A percentile compares a stretch with the other conserved stretches of the same genome.
Conservation (phyloP, 2,329 filamentous ascomycete genomes). For the Dactylellina drechsleri region DNA sequence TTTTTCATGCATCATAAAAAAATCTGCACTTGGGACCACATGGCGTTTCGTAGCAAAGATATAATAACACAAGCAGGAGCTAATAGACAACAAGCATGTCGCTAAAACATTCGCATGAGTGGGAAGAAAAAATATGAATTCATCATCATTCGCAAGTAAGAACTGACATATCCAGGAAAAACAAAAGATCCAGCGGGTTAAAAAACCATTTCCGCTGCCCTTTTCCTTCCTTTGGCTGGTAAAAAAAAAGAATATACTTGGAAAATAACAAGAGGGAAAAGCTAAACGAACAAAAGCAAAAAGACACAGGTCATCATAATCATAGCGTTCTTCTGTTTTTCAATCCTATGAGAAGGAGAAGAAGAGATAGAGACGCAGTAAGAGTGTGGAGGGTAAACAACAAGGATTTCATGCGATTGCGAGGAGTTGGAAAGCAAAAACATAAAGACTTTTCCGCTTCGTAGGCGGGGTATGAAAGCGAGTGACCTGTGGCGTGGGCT, state of each 20-base stretch:
- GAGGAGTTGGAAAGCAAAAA: conserved; percentile 38
- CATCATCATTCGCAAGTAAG: not conserved
- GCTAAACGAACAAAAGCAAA: conserved; percentile 26
- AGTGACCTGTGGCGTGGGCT: conserved; percentile 55
- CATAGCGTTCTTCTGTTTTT: conserved; percentile 31
- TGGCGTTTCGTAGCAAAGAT: conserved; percentile 9
- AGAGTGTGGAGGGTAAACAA: conserved; percentile 19
- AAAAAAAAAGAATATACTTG: conserved; percentile 40
- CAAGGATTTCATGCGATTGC: conserved; percentile 51
- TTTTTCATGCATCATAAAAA: conserved; percentile 22
- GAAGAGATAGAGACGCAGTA: conserved; percentile 33
- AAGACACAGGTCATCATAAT: conserved; percentile 54
- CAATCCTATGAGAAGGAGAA: not conserved
- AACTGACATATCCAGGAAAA: conserved; percentile 10
- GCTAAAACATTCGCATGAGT: conserved; percentile 42
- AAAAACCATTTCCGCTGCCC: conserved; percentile 17
- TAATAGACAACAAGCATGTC: conserved; percentile 47
- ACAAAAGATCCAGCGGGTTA: conserved; percentile 23
- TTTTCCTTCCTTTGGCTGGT: conserved; percentile 11
- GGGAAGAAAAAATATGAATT: conserved; percentile 4
- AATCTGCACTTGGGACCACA: conserved; percentile 4
- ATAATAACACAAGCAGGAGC: conserved; percentile 16
- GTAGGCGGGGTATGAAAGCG: conserved; percentile 52
- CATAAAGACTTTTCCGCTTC: conserved; percentile 53
- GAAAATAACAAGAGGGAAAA: conserved; percentile 19